phyloP scores from a whole-genome alignment of 352 stramenopile species.

The Albugo laibachii region DNA sequence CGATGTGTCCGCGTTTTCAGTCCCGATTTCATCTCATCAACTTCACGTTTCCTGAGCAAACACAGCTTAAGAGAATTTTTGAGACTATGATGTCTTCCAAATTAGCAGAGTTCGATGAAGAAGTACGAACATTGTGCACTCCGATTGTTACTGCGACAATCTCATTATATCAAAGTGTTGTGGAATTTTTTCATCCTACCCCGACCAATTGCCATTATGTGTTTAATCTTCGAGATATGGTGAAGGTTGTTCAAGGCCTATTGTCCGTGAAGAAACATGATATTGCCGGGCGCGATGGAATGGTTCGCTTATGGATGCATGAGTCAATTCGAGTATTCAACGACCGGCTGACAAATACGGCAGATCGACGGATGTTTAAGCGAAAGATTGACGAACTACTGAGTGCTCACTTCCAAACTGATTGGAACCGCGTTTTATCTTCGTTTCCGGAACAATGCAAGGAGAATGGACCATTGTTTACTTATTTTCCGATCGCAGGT shows the following conservation, averaged over 20 bases:
- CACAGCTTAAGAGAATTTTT: conserved; percentile 74
- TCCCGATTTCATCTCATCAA: conserved; percentile 85
- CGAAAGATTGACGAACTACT: conserved; percentile 62
- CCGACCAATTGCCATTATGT: conserved; percentile 80
- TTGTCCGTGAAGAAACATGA: conserved; percentile 54
- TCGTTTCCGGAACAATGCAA: conserved; percentile 42
- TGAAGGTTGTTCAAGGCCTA: conserved; percentile 73
- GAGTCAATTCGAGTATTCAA: conserved; percentile 80
- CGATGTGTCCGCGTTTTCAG: conserved; percentile 81
- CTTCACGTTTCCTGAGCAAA: conserved; percentile 70
- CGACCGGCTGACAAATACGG: conserved; percentile 75
- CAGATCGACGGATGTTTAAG: conserved; percentile 83
- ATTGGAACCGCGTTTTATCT: conserved; percentile 42
- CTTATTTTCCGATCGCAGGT: conserved; percentile 45
- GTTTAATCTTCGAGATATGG: conserved; percentile 81
- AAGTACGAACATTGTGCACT: conserved; percentile 64
- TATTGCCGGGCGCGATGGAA: conserved; percentile 40
- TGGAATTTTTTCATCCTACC: conserved; percentile 75
- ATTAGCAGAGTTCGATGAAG: conserved; percentile 70
- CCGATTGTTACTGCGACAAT: conserved; percentile 66
- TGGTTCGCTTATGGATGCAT: conserved; percentile 80
- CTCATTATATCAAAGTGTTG: conserved; percentile 66
- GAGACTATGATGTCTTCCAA: conserved; percentile 78
- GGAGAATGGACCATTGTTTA: conserved; percentile 65
- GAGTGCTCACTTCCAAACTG: conserved; percentile 51